Base-by-base conservation (phyloP, 1,284 basidiomycete species). In the Sporisorium sorghi region DNA sequence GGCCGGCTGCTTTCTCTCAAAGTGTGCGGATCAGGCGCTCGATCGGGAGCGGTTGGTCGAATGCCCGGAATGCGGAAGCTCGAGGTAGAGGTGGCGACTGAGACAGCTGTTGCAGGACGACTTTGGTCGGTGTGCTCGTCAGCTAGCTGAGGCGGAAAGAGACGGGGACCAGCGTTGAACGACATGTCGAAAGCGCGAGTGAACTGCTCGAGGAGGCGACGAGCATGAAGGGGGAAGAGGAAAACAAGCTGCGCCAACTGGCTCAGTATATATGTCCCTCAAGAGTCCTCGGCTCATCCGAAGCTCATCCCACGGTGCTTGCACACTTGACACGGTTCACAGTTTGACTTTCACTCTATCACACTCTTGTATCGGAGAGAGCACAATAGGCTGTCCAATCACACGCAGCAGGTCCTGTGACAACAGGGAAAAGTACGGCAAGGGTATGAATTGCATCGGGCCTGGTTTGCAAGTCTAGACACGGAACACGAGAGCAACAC, bases 401-500 rank as follows among this genome's bases (percentile, higher is more conserved):
- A 26, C 33, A 26, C 33, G 21, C 48, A 50, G 61, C 37, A 55
- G 28, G 37, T 19, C 23, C n/a, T 52, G 52, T 42, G 51, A 57
- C 54, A 43, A 37, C 5, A 28, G 23, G n/a, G 28, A 30, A 32
- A 23, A 33, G 14, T 3, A 50, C 23, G 44, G 35, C 15, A 33
- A 50, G 67, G 67, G 67, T 69, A 69, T 69, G 67, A 24, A 50
- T 35, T 50, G 39, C 32, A 9, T 28, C 17, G 10, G 40, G 35
- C 28, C 17, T 44, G 15, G n/a, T n/a, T n/a, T n/a, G 4, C 3
- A 51, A 5, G 17, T 21, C 53, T 50, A 81, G 14, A 77, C 73
- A 24, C 81, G 73, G 75, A 84, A 84, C 12, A 84, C 83, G 21
- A 84, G 77, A 23, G 79, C 79, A 2, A 84, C 81, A 23, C 83